Conservation (phyloP, 805 yeast genomes). For the Dipodascopsis uninucleata region DNA sequence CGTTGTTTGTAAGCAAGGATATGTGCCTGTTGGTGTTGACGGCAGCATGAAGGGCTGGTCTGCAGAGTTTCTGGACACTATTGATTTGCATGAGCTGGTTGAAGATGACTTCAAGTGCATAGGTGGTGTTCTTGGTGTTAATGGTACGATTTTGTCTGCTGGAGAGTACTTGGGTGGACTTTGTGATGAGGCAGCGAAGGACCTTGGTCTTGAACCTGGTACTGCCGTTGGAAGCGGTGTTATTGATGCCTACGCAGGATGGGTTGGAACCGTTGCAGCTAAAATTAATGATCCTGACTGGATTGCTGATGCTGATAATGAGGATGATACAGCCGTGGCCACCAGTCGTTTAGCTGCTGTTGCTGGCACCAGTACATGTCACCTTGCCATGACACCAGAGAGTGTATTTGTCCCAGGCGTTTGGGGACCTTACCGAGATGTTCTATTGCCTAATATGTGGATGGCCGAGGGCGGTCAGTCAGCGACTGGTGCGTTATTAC, state of each 20-base stretch:
- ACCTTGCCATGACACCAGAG: constrained; percentile 77
- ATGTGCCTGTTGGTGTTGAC: constrained; percentile 88
- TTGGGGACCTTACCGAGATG: constrained; percentile 98
- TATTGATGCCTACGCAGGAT: constrained; percentile 97
- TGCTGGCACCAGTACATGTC: constrained; percentile 98
- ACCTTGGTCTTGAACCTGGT: constrained; percentile 73
- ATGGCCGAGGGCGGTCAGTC: constrained; percentile 99
- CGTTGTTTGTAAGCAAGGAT: constrained; percentile 92
- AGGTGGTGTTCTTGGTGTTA: constrained; percentile 77
- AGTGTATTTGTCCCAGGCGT: constrained; percentile 92
- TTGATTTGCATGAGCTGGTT: constrained; percentile 73
- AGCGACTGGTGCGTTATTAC: constrained; percentile 90
- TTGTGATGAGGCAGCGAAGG: constrained; percentile 62
- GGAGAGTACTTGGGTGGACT: constrained; percentile 86
- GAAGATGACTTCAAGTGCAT: constrained; percentile 71
- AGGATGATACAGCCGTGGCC: constrained; percentile 47
- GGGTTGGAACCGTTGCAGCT: constrained; percentile 98
- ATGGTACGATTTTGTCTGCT: constrained; percentile 75
- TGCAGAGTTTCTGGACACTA: constrained; percentile 59
- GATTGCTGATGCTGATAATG: constrained; percentile 23
- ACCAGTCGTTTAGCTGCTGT: constrained; percentile 92
- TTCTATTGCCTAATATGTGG: constrained; percentile 86
- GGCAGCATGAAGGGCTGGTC: constrained; percentile 88
- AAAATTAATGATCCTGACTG: constrained; percentile 53
- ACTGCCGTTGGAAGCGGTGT: constrained; percentile 93